phyloP scores from a whole-genome alignment of 2,329 filamentous ascomycete species.

The Aspergillus cejpii region DNA sequence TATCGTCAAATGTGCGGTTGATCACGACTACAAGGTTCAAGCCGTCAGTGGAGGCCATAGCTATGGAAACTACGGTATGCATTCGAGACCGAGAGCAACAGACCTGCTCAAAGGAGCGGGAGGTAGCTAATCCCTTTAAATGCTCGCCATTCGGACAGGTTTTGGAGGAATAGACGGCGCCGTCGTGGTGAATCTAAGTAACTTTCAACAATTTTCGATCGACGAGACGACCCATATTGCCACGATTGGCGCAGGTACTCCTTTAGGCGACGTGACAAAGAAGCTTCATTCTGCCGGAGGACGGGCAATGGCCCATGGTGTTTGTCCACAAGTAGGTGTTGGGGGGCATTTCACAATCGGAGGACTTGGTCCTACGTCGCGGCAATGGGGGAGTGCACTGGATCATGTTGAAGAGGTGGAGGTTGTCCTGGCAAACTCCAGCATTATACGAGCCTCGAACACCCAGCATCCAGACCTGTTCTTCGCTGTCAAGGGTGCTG shows the following conservation, averaged over 20 bases:
- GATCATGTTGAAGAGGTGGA: conserved; percentile 47
- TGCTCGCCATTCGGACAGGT: conserved; percentile 13
- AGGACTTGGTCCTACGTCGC: conserved; percentile 37
- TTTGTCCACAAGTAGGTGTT: conserved; percentile 34
- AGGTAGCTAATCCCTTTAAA: neutral
- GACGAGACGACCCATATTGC: conserved; percentile 28
- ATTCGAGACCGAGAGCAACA: too few relatives aligned
- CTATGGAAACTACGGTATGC: conserved; percentile 47
- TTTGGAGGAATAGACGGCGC: conserved; percentile 31
- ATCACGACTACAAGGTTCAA: conserved; percentile 44
- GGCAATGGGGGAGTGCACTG: conserved; percentile 48
- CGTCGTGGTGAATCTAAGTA: conserved; percentile 28
- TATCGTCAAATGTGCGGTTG: conserved; percentile 44
- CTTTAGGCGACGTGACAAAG: conserved; percentile 29
- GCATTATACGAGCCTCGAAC: conserved; percentile 26
- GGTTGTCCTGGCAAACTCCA: conserved; percentile 43
- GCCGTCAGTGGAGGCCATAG: conserved; percentile 50
- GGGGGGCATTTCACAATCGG: conserved; percentile 40
- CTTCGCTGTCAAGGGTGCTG: conserved; percentile 35
- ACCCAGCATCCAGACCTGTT: conserved; percentile 29
- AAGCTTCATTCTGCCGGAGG: conserved; percentile 26
- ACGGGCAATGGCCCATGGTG: conserved; percentile 37
- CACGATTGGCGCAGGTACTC: conserved; percentile 32
- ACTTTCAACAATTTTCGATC: conserved; percentile 30
- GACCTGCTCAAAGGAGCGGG: neutral